Evolutionary conservation across 805 yeast genomes (phyloP).

Genomic region (Saturnispora zaruensis): DNA sequence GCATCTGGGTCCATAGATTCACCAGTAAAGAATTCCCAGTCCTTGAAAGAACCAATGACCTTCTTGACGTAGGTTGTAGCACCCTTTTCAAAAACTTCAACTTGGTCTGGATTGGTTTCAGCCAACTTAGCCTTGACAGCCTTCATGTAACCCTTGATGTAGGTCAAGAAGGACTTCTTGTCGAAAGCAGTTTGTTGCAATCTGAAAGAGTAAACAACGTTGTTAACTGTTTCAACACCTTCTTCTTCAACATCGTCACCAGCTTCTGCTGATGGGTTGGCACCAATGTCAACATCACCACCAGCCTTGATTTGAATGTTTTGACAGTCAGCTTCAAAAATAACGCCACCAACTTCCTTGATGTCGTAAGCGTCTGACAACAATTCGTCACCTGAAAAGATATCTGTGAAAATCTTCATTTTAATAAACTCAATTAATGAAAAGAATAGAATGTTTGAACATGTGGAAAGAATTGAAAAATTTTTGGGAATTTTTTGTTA

Average conservation of each 20-base stretch:
- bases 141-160: constrained; percentile 99
- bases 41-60: constrained; percentile 89
- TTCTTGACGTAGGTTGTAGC: constrained; percentile 95
- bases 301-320: constrained; percentile 78
- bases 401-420: constrained; percentile 52
- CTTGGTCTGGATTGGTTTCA: constrained; percentile 81
- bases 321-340: constrained; percentile 94
- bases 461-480: constrained; percentile 12
- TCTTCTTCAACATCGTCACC: constrained; percentile 79
- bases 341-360: constrained; percentile 79
- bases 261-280: constrained; percentile 98
- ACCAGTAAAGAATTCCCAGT: constrained; percentile 99
- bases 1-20: constrained; percentile 99
- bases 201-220: constrained; percentile 97
- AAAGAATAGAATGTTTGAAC: background rate
- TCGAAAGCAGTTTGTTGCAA: constrained; percentile 92
- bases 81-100: constrained; percentile 92
- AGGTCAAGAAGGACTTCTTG: constrained; percentile 94
- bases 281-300: constrained; percentile 97
- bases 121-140: constrained; percentile 82
- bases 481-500: constrained; percentile 8
- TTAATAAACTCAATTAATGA: constrained; percentile 7
- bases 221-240: constrained; percentile 87
- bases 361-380: constrained; percentile 95
- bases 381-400: constrained; percentile 90